Percentiles rank a stretch among this genome's conserved stretches.
These are phyloP conservation scores for Hanseniaspora singularis DNA, from an alignment of 805 yeast genomes.

Conservation along the genomic window DNA sequence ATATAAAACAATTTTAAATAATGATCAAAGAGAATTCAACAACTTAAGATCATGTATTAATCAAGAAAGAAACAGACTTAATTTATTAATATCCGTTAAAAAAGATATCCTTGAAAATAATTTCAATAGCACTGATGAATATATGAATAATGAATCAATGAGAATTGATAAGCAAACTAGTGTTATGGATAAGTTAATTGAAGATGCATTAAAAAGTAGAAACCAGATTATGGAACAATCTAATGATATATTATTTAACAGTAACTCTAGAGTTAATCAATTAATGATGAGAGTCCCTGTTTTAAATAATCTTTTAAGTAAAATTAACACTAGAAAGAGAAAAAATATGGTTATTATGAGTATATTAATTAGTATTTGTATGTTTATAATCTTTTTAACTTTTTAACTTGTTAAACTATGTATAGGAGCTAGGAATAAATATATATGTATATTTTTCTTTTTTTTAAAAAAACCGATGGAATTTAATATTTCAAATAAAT, in stretches of 20 bases:
- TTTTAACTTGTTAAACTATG: conserved; percentile 22
- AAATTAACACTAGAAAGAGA: conserved; percentile 78
- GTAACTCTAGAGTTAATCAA: conserved; percentile 50
- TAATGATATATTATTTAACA: conserved; percentile 40
- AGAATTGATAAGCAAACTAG: conserved; percentile 62
- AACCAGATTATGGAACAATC: conserved; percentile 73
- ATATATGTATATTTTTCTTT: background rate
- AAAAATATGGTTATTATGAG: conserved; percentile 82
- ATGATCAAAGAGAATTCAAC: conserved; percentile 51
- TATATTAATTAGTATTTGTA: conserved; percentile 56
- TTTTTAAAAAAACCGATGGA: too few species aligned
- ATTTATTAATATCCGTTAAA: conserved; percentile 63
- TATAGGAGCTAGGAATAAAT: background rate
- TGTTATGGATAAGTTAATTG: conserved; percentile 65
- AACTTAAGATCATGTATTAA: conserved; percentile 47
- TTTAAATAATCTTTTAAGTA: conserved; percentile 55
- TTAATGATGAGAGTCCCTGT: conserved; percentile 71
- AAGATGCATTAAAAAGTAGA: conserved; percentile 81
- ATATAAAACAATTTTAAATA: conserved; percentile 62
- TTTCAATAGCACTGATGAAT: conserved; percentile 43
- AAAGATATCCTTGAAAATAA: conserved; percentile 53
- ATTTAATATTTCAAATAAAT: too few species aligned
- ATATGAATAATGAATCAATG: conserved; percentile 63
- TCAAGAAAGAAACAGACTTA: conserved; percentile 67
- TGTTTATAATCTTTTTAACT: conserved; percentile 51